Conservation (phyloP, 352 stramenopile genomes). For the Paralagenidium karlingii region DNA sequence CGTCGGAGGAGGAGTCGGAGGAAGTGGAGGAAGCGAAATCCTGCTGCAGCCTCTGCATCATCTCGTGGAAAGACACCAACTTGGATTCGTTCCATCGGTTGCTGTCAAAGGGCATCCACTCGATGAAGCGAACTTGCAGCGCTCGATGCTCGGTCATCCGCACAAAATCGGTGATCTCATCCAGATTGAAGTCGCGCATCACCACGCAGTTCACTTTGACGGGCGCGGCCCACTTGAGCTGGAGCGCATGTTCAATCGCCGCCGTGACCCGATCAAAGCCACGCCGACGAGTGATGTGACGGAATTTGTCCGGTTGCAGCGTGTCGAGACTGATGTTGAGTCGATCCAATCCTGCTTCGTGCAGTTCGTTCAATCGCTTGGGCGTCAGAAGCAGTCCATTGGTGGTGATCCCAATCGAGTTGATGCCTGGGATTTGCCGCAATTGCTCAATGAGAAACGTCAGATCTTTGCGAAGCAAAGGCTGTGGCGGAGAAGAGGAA, state of each 20-base stretch:
- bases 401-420: conserved; percentile 90
- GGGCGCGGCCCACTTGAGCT: conserved; percentile 26
- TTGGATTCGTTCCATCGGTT: conserved; percentile 91
- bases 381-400: conserved; percentile 91
- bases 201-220: conserved; percentile 98
- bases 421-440: conserved; percentile 48
- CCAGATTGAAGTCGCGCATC: conserved; percentile 92
- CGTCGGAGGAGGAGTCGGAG: background rate
- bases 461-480: conserved; percentile 44
- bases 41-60: no score
- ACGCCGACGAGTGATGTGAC: conserved; percentile 87
- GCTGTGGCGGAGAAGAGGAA: no score
- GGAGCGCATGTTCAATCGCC: conserved; percentile 61
- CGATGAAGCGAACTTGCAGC: conserved; percentile 96
- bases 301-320: conserved; percentile 85
- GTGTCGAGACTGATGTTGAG: conserved; percentile 97
- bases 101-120: conserved; percentile 99
- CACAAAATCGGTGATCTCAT: conserved; percentile 92
- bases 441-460: conserved; percentile 34
- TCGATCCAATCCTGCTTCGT: conserved; percentile 74
- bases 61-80: conserved; percentile 91
- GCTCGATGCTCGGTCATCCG: conserved; percentile 72
- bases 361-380: conserved; percentile 67
- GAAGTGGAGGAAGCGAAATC: conserved; percentile 4
- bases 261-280: conserved; percentile 78